Base-by-base conservation (phyloP, 75 land plant genomes). In the Adiantum capillusveneris region DNA sequence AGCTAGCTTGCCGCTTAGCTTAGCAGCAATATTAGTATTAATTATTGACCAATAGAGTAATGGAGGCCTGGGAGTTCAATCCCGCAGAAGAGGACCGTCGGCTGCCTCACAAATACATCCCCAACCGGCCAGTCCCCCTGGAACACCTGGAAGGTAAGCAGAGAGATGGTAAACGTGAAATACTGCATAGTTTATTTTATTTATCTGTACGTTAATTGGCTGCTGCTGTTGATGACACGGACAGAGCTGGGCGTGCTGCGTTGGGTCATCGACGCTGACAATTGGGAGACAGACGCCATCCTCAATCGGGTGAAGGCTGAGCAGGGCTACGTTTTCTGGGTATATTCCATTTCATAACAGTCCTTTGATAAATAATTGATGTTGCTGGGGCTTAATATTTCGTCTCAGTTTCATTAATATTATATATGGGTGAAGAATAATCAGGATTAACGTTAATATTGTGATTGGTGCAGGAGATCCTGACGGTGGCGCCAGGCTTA, bases 381-480 rank as follows among this genome's bases (percentile, higher is more conserved):
- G 7, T 64, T 19, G 27, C 7, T 54, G 1, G 14, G 11, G 16
- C 22, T 13, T 64, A 1, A 1, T 53, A 17, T 37, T 6, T 6
- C 27, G 27, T 6, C 27, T n/a, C 2, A 2, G 41, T 24, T 27
- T 1, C 28, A 20, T 25, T 19, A 19, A 43, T 45, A 0, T 13
- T 42, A 11, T 46, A 9, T 5, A 34, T 5, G 37, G 9, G 37
- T 3, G 37, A 34, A 34, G 37, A 9, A 34, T 5, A 3, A 34
- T 34, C 9, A n/a, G n/a, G n/a, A n/a, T n/a, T n/a, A n/a, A n/a
- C n/a, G n/a, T n/a, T n/a, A n/a, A n/a, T n/a, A n/a, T n/a, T n/a
- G n/a, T n/a, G n/a, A n/a, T n/a, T n/a, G n/a, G 37, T 34, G 7
- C 71, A 71, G 74, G 74, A 71, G 11, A 66, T 57, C 18, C n/a